Evolutionary conservation across 768 basidiomycete species (phyloP).

Genomic region (Panaeolus cyanescens): DNA sequence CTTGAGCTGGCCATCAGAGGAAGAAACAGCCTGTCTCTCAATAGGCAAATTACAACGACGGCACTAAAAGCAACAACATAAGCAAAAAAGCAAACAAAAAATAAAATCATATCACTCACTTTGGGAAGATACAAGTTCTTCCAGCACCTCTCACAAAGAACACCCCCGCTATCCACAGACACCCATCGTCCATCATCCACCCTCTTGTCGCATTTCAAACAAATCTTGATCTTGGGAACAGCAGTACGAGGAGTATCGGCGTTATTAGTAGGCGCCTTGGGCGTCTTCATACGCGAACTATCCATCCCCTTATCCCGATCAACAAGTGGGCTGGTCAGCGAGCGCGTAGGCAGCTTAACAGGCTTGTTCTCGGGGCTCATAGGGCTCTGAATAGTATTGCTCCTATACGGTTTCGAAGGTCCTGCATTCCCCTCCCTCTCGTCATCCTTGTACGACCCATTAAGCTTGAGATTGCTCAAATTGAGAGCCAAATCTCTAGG

Average conservation of each 20-base stretch:
- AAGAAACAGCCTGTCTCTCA: slow-evolving; percentile 89
- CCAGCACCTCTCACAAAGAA: slow-evolving; percentile 91
- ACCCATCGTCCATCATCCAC: slow-evolving; percentile 88
- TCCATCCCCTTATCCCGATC: slow-evolving; percentile 23
- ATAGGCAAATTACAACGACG: slow-evolving; percentile 86
- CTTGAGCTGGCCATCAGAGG: slow-evolving; percentile 90
- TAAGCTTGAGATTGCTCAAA: slow-evolving; percentile 4
- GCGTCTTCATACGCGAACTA: not conserved
- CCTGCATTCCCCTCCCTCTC: not conserved
- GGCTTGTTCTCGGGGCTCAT: slow-evolving; percentile 44
- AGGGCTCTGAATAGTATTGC: slow-evolving; percentile 52
- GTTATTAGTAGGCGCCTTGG: not conserved
- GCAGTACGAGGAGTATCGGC: not conserved
- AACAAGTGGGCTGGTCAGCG: slow-evolving; percentile 40
- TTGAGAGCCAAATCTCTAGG: slow-evolving; percentile 4
- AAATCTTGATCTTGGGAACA: slow-evolving; percentile 41
- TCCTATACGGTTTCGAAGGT: slow-evolving; percentile 37
- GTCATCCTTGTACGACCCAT: not conserved
- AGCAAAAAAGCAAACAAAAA: slow-evolving; percentile 6
- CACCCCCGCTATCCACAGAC: slow-evolving; percentile 68
- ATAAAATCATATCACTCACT: slow-evolving; percentile 41
- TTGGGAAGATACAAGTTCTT: slow-evolving; percentile 96
- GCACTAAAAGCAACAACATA: slow-evolving; percentile 56
- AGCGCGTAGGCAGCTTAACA: slow-evolving; percentile 57
- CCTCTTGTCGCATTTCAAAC: slow-evolving; percentile 65